A percentile compares a stretch with the other conserved stretches of the same genome.
These are phyloP conservation scores for Cyclocybe cylindracea DNA, from an alignment of 768 basidiomycete species.

Conservation along the genomic window DNA sequence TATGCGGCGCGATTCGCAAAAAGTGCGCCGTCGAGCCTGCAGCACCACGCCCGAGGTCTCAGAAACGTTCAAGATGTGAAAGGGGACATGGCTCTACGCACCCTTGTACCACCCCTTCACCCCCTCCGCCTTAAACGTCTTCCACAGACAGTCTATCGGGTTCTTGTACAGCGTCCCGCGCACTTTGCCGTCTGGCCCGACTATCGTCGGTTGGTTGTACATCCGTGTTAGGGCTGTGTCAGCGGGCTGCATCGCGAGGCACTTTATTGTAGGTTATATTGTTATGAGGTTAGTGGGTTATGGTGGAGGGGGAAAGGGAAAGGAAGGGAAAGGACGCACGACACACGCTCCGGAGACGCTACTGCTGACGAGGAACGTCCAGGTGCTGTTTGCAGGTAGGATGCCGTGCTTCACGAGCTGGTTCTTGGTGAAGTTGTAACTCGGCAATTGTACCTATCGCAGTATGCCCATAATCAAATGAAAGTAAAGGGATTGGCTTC, in stretches of 20 bases:
- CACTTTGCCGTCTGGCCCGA: conserved; percentile 66
- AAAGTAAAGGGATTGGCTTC: not conserved
- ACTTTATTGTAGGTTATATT: conserved; percentile 40
- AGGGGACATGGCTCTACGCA: conserved; percentile 16
- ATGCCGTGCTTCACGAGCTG: conserved; percentile 70
- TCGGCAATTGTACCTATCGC: conserved; percentile 87
- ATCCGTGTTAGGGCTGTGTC: conserved; percentile 91
- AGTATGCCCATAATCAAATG: not conserved
- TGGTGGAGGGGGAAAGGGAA: too few relatives aligned
- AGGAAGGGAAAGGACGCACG: conserved; percentile 45
- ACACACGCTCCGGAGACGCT: conserved; percentile 91
- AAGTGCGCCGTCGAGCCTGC: conserved; percentile 93
- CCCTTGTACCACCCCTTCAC: conserved; percentile 96
- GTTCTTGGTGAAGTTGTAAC: conserved; percentile 92
- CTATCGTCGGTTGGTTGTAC: conserved; percentile 91
- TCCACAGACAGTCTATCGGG: conserved; percentile 96
- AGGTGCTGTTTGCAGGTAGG: conserved; percentile 73
- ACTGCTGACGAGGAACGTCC: conserved; percentile 88
- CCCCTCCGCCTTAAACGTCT: conserved; percentile 90
- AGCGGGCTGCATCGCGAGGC: conserved; percentile 92
- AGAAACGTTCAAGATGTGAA: conserved; percentile 3
- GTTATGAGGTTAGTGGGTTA: not conserved
- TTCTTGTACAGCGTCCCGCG: conserved; percentile 84
- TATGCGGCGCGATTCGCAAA: conserved; percentile 89
- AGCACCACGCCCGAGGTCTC: not conserved